phyloP scores from a whole-genome alignment of 225 moss, liverwort and hornwort species.

The Asterella californica region DNA sequence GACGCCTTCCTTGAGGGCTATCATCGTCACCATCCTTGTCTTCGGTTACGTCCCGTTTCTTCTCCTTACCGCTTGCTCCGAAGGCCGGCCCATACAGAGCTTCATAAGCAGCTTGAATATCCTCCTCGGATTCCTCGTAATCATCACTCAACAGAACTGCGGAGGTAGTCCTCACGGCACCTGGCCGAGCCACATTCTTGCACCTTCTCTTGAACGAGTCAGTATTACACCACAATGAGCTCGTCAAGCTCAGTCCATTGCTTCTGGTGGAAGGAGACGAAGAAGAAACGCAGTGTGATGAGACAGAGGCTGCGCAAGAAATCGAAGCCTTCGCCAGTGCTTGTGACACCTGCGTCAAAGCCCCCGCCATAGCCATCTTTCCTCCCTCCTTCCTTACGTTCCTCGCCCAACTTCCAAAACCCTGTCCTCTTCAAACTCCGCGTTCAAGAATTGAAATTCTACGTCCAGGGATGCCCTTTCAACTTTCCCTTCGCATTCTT shows the following conservation, averaged over 20 bases:
- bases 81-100: conserved; percentile 91
- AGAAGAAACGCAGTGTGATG: background rate
- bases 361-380: conserved; percentile 38
- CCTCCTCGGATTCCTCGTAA: conserved; percentile 80
- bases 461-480: background rate
- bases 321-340: conserved; percentile 30
- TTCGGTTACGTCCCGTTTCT: conserved; percentile 12
- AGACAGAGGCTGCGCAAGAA: conserved; percentile 10
- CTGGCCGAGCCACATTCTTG: background rate
- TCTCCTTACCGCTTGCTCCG: conserved; percentile 41
- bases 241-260: conserved; percentile 30
- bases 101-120: conserved; percentile 78
- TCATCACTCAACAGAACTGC: conserved; percentile 50
- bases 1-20: conserved; percentile 32
- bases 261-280: background rate
- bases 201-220: conserved; percentile 10
- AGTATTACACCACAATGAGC: conserved; percentile 58
- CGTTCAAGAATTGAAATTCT: background rate
- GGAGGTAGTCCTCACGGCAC: conserved; percentile 8
- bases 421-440: background rate
- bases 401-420: background rate
- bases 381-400: too few relatives aligned
- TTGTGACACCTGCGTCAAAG: conserved; percentile 28
- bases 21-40: conserved; percentile 46
- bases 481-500: background rate